Evolutionary conservation across 495 filamentous ascomycete genomes (phyloP), one percentile per base, ranked within the genome.

Genomic region (Aspergillus bertholletiae): DNA sequence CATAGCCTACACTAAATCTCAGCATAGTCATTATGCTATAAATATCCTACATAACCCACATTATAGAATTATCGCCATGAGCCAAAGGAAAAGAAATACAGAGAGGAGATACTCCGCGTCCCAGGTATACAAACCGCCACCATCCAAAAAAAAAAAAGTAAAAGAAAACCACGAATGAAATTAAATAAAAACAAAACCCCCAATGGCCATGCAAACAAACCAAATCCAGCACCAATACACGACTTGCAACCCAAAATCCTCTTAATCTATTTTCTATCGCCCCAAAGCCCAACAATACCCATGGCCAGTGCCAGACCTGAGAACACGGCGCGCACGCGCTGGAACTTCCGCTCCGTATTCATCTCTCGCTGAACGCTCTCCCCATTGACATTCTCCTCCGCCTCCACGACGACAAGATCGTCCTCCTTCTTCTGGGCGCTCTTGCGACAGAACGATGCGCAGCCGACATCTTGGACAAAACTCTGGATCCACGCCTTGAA

Each of bases 271-370:
- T 45, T 47, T 35, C 46, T 17, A 76, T 96, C 92, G 1, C 92
- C 92, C 92, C 92, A 96, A 57, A 96, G 81, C 1, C 92, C 92
- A 21, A 96, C 79, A 37, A 96, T 81, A 4, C 83, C 84, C 75
- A 96, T 85, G 30, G 81, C 64, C 63, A 95, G 86, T 0, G 82
- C 90, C 51, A 87, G 12, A 2, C 86, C 86, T 23, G 81, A 77
- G 24, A 93, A 66, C 11, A 69, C 81, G 22, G 78, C 75, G 66
- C 88, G 79, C 15, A 82, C 70, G 21, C 79, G 61, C 70, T 90
- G 84, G 55, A 80, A 76, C 58, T 75, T 71, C 56, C 81, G 76
- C 67, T 88, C 87, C 35, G 70, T 70, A 67, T 87, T 82, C 70
- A 95, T 86, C 62, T 82, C 84, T 35, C 70, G 74, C 62, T 88